A percentile compares a stretch with the other conserved stretches of the same genome.
Evolutionary conservation across 345 rosid species (phyloP).

Genomic region (Jatropha curcas): DNA sequence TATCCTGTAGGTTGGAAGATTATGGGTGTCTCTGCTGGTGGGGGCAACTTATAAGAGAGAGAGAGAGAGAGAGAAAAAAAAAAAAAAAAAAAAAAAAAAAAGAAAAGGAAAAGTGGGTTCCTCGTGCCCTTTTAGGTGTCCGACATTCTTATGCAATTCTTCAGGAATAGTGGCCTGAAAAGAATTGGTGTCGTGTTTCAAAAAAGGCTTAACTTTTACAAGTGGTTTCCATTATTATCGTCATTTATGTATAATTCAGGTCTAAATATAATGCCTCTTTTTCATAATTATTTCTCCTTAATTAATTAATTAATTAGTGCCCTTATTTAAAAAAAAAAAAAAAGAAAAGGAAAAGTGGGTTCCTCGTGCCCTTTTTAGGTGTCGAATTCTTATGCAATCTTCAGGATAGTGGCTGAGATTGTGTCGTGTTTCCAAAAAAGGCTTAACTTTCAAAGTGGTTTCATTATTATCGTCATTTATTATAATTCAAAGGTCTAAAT

Average conservation of each 20-base stretch:
- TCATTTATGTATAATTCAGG: conserved; percentile 24
- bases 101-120: conserved; percentile 28
- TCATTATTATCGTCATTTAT: conserved; percentile 23
- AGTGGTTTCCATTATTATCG: conserved; percentile 6
- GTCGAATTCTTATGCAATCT: conserved; percentile 34
- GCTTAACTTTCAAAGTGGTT: neutral
- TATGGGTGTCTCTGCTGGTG: no score
- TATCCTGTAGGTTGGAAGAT: no score
- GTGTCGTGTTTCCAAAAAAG: conserved; percentile 23
- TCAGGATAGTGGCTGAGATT: conserved; percentile 33
- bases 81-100: neutral
- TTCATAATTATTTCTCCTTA: neutral
- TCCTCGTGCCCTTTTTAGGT: conserved; percentile 32
- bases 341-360: conserved; percentile 24
- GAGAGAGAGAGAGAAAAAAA: no score
- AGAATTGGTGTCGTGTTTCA: conserved; percentile 28
- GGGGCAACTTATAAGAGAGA: no score
- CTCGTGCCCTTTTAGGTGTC: conserved; percentile 36
- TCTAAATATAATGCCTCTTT: neutral
- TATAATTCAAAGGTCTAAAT: conserved; percentile 16
- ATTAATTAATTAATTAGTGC: neutral
- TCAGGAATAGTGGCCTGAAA: conserved; percentile 35
- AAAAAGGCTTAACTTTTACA: neutral
- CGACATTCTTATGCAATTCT: conserved; percentile 29
- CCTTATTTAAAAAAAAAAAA: neutral